Base-by-base conservation (phyloP, 371 early-diverging fungal genomes). In the Conidiobolus incongruus region DNA sequence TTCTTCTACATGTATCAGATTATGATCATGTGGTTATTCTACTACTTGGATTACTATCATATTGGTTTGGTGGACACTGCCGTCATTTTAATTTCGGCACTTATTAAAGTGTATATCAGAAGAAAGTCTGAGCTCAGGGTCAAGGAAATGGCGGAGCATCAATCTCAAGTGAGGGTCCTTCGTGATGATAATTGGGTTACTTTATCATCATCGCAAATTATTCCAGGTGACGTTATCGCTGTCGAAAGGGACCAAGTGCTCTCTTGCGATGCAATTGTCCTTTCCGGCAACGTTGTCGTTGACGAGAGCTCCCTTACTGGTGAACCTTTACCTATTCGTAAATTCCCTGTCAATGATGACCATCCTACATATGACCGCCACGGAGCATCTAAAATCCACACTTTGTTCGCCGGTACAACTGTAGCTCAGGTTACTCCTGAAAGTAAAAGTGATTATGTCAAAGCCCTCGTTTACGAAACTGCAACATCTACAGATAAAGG, bases 261-360 rank as follows among this genome's bases (percentile, higher is more conserved):
- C 21, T 72, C 77, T 10, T 72, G 72, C 46, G 83, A 86, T 62
- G 79, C 69, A 31, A 46, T 55, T 1, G 38, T 74, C 6, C 67
- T 71, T 65, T 61, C 62, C 44, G 74, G 74, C 0, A 52, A 56
- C 19, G 61, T 67, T 4, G 61, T 61, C 22, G 61, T 77, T 5
- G 82, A 86, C 45, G 81, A 81, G 52, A 68, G 75, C 44, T 75
- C 82, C 68, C 67, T 86, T 26, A 86, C 87, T 0, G 87, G 87
- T 24, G 87, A 86, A 55, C 63, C 77, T 17, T 46, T 81, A 7
- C 81, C 82, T 12, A 65, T 74, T 15, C 66, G 66, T 41, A 58
- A 65, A 21, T 66, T 72, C 42, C 69, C 74, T 0, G 70, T 75
- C 0, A 55, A 60, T 28, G 38, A 48, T 3, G 53, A 60, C 15